Evolutionary conservation across 2,329 filamentous ascomycete genomes (phyloP).

Genomic region (Hypoxylon sp.): DNA sequence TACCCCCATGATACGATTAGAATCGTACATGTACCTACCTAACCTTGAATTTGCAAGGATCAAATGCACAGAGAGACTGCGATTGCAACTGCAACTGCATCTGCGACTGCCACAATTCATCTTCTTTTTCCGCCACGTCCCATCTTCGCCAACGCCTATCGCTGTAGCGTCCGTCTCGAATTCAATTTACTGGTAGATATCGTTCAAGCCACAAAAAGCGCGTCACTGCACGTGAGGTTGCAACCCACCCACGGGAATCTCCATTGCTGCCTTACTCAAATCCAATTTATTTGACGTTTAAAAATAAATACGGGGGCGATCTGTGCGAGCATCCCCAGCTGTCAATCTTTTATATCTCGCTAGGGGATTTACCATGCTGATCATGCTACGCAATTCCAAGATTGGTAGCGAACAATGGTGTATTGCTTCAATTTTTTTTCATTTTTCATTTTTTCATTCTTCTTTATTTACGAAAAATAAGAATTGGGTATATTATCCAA

Average conservation of each 20-base stretch:
- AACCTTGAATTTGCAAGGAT: too few relatives aligned
- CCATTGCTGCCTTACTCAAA: conserved; percentile 17
- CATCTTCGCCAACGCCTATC: too few relatives aligned
- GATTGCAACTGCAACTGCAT: too few relatives aligned
- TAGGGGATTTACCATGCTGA: conserved; percentile 32
- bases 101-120: too few relatives aligned
- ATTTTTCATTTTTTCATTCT: too few relatives aligned
- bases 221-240: conserved; percentile 31
- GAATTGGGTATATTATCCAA: neutral
- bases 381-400: conserved; percentile 31
- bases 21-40: too few relatives aligned
- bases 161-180: too few relatives aligned
- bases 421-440: too few relatives aligned
- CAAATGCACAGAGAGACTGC: too few relatives aligned
- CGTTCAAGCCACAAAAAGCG: conserved; percentile 31
- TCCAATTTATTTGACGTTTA: conserved; percentile 28
- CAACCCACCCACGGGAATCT: conserved; percentile 32
- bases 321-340: conserved; percentile 25
- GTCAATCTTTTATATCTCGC: conserved; percentile 32
- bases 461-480: too few relatives aligned
- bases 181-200: conserved; percentile 5
- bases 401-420: conserved; percentile 15
- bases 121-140: too few relatives aligned
- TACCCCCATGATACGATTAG: too few relatives aligned
- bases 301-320: conserved; percentile 37